Evolutionary conservation across 1,284 basidiomycete species (phyloP).

Genomic region (Cutaneotrichosporon dermatis): DNA sequence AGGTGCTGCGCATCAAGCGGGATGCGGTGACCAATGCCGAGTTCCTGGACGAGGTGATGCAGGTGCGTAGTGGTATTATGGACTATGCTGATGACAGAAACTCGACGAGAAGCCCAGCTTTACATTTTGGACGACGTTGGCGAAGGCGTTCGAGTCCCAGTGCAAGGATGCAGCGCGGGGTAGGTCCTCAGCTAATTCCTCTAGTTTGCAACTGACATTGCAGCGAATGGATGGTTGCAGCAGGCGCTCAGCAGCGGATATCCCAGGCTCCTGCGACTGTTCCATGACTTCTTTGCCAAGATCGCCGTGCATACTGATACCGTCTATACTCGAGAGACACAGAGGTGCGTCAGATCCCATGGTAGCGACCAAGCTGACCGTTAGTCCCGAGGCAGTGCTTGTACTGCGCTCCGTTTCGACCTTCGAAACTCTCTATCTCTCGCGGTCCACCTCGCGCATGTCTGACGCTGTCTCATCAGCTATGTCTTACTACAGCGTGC

Average conservation of each 20-base stretch:
- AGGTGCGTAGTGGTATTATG: slow-evolving; percentile 52
- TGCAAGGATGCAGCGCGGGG: slow-evolving; percentile 70
- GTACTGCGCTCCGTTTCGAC: slow-evolving; percentile 73
- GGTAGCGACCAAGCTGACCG: neutral
- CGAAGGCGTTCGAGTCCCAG: slow-evolving; percentile 72
- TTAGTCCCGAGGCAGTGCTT: slow-evolving; percentile 82
- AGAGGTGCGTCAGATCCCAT: slow-evolving; percentile 60
- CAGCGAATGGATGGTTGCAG: slow-evolving; percentile 61
- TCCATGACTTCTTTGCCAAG: slow-evolving; percentile 93
- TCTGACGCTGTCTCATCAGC: slow-evolving; percentile 72
- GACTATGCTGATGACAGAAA: slow-evolving; percentile 50
- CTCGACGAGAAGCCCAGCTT: slow-evolving; percentile 85
- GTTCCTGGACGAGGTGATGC: slow-evolving; percentile 88
- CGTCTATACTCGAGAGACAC: slow-evolving; percentile 70
- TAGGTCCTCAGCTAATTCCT: slow-evolving; percentile 34
- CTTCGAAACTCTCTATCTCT: slow-evolving; percentile 79
- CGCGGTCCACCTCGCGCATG: slow-evolving; percentile 72
- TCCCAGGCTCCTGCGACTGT: slow-evolving; percentile 75
- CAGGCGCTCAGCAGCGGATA: slow-evolving; percentile 81
- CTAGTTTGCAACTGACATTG: neutral
- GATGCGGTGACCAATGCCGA: slow-evolving; percentile 69
- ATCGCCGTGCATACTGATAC: slow-evolving; percentile 93
- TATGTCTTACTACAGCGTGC: slow-evolving; percentile 56
- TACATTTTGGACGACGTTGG: slow-evolving; percentile 83
- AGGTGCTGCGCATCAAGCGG: slow-evolving; percentile 81